These are phyloP conservation scores for Cicer bijugum DNA, from an alignment of 306 rosid genomes.

Conservation along the genomic window DNA sequence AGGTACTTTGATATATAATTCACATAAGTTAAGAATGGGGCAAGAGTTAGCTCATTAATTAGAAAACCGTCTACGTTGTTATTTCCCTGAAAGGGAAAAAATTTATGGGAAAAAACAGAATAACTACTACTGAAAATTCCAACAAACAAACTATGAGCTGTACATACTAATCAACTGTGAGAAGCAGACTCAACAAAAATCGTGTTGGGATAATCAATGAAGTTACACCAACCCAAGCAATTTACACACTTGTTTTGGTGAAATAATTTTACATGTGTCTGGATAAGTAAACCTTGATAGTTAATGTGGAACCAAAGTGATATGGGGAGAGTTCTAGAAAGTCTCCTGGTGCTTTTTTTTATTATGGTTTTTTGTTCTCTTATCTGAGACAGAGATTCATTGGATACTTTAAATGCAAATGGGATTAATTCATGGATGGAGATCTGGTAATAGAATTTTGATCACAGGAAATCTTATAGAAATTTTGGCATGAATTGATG, in stretches of 20 bases:
- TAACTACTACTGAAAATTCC: background rate
- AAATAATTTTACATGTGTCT: background rate
- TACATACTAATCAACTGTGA: background rate
- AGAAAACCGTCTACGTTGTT: slow-evolving; percentile 1
- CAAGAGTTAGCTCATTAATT: slow-evolving; percentile 1
- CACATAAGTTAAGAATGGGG: background rate
- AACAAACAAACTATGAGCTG: background rate
- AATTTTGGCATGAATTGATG: background rate
- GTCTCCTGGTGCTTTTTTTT: background rate
- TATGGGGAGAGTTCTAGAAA: slow-evolving; percentile 1
- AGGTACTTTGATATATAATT: slow-evolving; percentile 18
- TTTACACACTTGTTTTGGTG: background rate
- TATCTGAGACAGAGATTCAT: background rate
- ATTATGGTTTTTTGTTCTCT: slow-evolving; percentile 6
- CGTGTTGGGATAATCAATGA: background rate
- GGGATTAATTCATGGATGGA: background rate
- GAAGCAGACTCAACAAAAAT: slow-evolving; percentile 18
- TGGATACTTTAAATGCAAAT: background rate
- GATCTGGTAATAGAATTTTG: slow-evolving; percentile 14
- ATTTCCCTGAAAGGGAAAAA: slow-evolving; percentile 16
- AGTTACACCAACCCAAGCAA: background rate
- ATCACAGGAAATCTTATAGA: background rate
- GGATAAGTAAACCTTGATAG: slow-evolving; percentile 3
- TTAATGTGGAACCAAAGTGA: background rate
- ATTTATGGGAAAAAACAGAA: background rate